Evolutionary conservation across 2,329 filamentous ascomycete species (phyloP), one percentile per base, ranked within the genome.

Genomic region (Calcarisporium arbuscula): DNA sequence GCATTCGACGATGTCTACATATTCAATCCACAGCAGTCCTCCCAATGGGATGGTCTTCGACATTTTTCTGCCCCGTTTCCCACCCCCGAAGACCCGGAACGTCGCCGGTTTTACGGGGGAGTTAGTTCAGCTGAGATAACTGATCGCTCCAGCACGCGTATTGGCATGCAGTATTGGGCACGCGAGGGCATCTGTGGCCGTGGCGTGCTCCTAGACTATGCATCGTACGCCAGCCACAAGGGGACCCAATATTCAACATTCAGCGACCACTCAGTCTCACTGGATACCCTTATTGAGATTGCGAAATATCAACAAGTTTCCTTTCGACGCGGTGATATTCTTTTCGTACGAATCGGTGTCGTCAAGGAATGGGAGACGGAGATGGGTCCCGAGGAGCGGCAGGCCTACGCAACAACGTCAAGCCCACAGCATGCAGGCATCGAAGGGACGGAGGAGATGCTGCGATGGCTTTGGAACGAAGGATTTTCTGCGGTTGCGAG

Each of bases 191-290:
- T 72, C 32, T 51, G 50, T 19, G 69, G 68, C 5, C 65, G 70
- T 8, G 70, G 70, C 4, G 65, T 74, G 6, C 53, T 74, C 7
- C 55, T 74, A 2, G 70, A 74, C 51, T 74, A 70, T 33, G 59
- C 52, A 5, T 54, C 57, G 5, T 73, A 62, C 56, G 65, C 66
- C 1, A 52, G 51, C 1, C 42, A 40, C 9, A 57, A 48, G 38
- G 53, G 39, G 51, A 59, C 70, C 25, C 36, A 47, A 3, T 62
- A 66, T 36, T 56, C 52, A 26, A 46, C 60, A 17, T 57, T 73
- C 44, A 57, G 64, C 20, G 46, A 55, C 14, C 55, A 67, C 46
- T 46, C 53, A 19, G 54, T 68, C 27, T 50, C 51, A 25, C 45
- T 50, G 4, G 11, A 8, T 17, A 50, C 31, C 2, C 44, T 64